Conservation (phyloP, 2,329 filamentous ascomycete species). For the Verticillium tricorpus region DNA sequence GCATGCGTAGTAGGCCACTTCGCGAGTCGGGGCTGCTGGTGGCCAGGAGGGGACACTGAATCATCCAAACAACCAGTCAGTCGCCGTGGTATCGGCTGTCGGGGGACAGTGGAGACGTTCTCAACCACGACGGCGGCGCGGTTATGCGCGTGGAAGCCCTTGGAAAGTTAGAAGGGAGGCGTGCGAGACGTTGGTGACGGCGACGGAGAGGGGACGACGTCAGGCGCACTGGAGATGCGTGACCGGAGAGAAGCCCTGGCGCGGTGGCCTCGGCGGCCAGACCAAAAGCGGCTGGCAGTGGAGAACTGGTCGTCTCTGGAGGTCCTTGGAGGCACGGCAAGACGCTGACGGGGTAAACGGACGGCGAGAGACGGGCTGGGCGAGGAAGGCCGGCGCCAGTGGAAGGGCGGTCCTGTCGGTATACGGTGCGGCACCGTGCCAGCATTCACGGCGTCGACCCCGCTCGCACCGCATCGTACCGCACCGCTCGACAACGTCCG, state of each 20-base stretch:
- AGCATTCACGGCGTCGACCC: neutral
- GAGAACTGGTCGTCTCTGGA: neutral
- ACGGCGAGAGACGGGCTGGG: neutral
- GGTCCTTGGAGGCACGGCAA: neutral
- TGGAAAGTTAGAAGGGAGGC: neutral
- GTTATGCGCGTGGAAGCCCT: neutral
- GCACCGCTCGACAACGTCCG: neutral
- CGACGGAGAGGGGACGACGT: neutral
- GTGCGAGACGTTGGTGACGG: neutral
- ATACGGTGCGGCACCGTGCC: neutral
- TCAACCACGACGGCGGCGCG: neutral
- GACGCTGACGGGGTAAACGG: neutral
- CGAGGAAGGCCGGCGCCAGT: neutral
- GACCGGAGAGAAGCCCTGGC: neutral
- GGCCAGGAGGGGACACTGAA: neutral
- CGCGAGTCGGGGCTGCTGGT: neutral
- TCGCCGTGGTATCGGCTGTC: neutral
- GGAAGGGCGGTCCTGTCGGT: neutral
- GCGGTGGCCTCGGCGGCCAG: neutral
- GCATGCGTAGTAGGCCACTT: neutral
- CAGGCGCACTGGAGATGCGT: neutral
- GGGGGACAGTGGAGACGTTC: neutral
- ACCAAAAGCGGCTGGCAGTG: neutral
- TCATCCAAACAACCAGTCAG: neutral
- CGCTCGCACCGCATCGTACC: constrained; percentile 7